Evolutionary conservation across 1,284 basidiomycete species (phyloP).

Genomic region (Tranzscheliella williamsii): DNA sequence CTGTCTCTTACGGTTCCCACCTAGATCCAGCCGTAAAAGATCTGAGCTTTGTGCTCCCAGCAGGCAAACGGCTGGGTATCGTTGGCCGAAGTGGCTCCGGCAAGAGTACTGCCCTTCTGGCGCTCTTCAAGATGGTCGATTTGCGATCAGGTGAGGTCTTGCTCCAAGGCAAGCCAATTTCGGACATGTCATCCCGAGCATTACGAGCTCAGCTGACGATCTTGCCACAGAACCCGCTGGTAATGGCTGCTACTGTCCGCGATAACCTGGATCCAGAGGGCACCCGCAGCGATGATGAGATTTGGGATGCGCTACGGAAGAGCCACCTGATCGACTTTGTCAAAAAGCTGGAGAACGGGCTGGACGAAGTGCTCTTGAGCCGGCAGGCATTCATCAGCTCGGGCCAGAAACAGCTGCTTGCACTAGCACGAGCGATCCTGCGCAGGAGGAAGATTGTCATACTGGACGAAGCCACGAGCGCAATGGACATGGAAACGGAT

Average conservation of each 20-base stretch:
- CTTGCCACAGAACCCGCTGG: conserved; percentile 52
- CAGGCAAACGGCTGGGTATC: conserved; percentile 39
- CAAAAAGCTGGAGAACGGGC: conserved; percentile 30
- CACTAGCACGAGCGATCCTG: conserved; percentile 65
- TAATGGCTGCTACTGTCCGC: conserved; percentile 50
- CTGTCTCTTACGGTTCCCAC: conserved; percentile 26
- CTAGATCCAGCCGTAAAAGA: conserved; percentile 35
- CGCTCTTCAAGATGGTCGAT: conserved; percentile 46
- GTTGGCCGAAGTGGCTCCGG: conserved; percentile 43
- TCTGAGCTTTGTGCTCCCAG: conserved; percentile 26
- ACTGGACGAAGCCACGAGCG: conserved; percentile 64
- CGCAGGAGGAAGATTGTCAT: conserved; percentile 65
- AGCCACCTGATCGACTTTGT: conserved; percentile 50
- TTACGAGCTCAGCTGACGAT: conserved; percentile 42
- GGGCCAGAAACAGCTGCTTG: conserved; percentile 60
- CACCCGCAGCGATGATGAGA: conserved; percentile 36
- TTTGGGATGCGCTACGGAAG: conserved; percentile 53
- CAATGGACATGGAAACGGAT: conserved; percentile 38
- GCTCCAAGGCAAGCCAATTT: conserved; percentile 32
- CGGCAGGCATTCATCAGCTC: conserved; percentile 26
- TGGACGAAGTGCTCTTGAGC: conserved; percentile 31
- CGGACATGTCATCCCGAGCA: conserved; percentile 7
- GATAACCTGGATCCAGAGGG: conserved; percentile 54
- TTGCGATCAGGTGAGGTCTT: conserved; percentile 31
- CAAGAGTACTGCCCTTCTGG: conserved; percentile 47